Base-by-base conservation (phyloP, 1,284 basidiomycete species). In the Porodaedalea pini region DNA sequence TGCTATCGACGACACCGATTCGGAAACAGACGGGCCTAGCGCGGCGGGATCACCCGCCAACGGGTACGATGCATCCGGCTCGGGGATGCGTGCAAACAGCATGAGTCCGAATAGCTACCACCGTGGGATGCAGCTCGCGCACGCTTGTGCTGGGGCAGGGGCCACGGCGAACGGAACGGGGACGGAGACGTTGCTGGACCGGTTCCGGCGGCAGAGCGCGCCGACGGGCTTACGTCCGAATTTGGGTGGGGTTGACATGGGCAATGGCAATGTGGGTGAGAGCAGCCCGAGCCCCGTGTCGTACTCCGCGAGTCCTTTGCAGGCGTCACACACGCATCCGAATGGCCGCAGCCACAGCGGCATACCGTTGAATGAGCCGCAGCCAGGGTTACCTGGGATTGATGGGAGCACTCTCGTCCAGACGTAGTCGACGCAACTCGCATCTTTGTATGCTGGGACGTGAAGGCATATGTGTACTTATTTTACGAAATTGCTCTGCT, bases 1-100 rank as follows among this genome's bases (percentile, higher is more conserved):
- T 15, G 64, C 58, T 15, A 68, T 65, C 0, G 71, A 63, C 10
- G 71, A 61, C n/a, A 53, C 45, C 5, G 58, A 60, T 6, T 56
- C 54, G 3, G 59, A 61, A 8, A 43, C 44, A 5, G 56, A 57
- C 27, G 55, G 41, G 6, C 50, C 54, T n/a, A 49, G 44, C 21
- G 56, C 45, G 13, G 32, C 25, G 4, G 51, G 37, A 27, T 52
- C 51, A 10, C 27, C 54, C 19, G 4, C 37, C 1, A 53, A 45
- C 32, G 21, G 32, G 34, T 27, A 37, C 29, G 23, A 48, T 17
- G 5, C 34, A 34, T 19, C 27, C n/a, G 21, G 21, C 21, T 32
- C 40, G 15, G 40, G 19, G 41, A 2, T 27, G 40, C 17, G 56
- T 25, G 40, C 54, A 40, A 21, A 31, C 29, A 34, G n/a, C 27